Evolutionary conservation across 1,284 basidiomycete genomes (phyloP), one percentile per base, ranked within the genome.

Genomic region (Porogramme epimiltina): DNA sequence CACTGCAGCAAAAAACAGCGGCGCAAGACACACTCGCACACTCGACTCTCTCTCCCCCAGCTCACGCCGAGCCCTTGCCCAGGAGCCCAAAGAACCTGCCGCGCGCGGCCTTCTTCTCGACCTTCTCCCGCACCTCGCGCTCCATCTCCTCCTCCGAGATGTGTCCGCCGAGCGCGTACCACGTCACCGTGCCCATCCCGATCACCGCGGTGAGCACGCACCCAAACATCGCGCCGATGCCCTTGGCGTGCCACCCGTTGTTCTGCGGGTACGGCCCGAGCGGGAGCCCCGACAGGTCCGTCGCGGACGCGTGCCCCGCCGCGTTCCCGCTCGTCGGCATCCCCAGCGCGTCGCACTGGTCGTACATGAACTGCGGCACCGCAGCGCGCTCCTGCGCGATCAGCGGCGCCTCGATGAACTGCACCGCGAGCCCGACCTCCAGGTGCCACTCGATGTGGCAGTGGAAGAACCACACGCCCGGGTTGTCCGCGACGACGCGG

Each of bases 361-460:
- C 82, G 55, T 72, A 73, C 60, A 91, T 58, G 25, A 62, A 70
- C 19, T 76, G 71, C 0, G 89, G 89, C 16, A 85, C 66, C 10
- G 57, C 68, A 51, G 34, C 34, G 43, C 72, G 74, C 53, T 79
- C 63, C 63, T 91, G 87, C 1, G 78, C 77, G 49, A 79, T 62
- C 13, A 81, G 65, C 0, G 93, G 91, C 5, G 93, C 89, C 65
- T 90, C 87, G 64, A 95, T 72, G 61, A 95, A 77, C 56, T 82
- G 80, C 49, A 93, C 75, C 0, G 91, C 93, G 23, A 95, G 80
- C 3, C 92, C 92, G 42, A 77, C 77, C 69, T 87, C 78, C 2
- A 93, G 69, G 69, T 93, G 91, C 89, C 89, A 91, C 69, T 90
- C 87, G 56, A 90, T 88, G 67, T 90, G 87, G 66, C 91, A 91